These are phyloP conservation scores for Verticillium tricorpus DNA, from an alignment of 2,329 filamentous ascomycete genomes.

Conservation along the genomic window DNA sequence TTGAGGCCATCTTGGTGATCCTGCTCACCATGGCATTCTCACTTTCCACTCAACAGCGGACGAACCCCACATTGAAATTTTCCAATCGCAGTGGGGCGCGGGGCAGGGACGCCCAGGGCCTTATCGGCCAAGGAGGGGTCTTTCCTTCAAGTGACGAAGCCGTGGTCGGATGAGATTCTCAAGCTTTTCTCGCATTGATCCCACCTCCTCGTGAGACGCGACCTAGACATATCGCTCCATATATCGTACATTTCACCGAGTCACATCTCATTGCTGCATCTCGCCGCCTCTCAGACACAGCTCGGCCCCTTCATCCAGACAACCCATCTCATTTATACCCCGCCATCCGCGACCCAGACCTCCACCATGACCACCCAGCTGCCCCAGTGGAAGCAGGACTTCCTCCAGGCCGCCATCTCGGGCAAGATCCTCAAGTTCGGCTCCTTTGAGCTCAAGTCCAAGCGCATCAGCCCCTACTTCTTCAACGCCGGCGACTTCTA, in stretches of 20 bases:
- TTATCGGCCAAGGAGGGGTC: not conserved
- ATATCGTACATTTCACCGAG: not conserved
- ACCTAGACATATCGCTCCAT: too few species aligned
- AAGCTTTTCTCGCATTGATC: slow-evolving; percentile 11
- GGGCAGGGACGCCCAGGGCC: not conserved
- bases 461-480: slow-evolving; percentile 90
- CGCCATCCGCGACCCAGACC: not conserved
- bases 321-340: not conserved
- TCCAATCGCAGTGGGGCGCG: slow-evolving; percentile 3
- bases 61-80: slow-evolving; percentile 1
- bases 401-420: slow-evolving; percentile 64
- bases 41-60: not conserved
- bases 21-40: not conserved
- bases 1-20: too few species aligned
- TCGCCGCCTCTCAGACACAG: not conserved
- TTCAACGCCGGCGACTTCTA: slow-evolving; percentile 95
- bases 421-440: slow-evolving; percentile 75
- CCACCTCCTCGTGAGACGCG: too few species aligned
- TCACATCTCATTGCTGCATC: not conserved
- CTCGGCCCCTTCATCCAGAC: not conserved
- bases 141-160: not conserved
- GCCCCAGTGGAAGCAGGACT: slow-evolving; percentile 64
- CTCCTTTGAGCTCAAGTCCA: slow-evolving; percentile 86
- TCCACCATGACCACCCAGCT: slow-evolving; percentile 39
- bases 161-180: slow-evolving; percentile 3